phyloP scores from a whole-genome alignment of 345 rosid genomes.

The Capsella bursapastoris region DNA sequence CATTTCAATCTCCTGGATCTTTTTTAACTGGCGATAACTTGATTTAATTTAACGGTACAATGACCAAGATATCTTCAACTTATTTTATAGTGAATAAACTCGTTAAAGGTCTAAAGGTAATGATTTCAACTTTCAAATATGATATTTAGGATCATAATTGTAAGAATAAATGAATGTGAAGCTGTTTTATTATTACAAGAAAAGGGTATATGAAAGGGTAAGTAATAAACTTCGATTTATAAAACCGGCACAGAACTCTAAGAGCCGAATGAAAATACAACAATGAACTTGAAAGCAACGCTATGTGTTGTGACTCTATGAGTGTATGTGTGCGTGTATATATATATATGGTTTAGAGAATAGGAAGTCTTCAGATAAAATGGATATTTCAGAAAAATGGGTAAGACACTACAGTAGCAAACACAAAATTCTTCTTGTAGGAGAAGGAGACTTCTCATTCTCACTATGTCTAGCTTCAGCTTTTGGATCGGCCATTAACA shows the following conservation, averaged over 20 bases:
- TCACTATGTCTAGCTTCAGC: slow-evolving; percentile 56
- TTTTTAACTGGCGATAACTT: not conserved
- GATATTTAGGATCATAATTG: slow-evolving; percentile 4
- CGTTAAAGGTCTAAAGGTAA: not conserved
- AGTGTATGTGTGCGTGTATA: not conserved
- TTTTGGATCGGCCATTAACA: slow-evolving; percentile 63
- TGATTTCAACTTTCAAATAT: not conserved
- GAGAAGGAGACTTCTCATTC: slow-evolving; percentile 75
- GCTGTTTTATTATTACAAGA: not conserved
- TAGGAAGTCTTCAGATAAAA: not conserved
- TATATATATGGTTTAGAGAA: not conserved
- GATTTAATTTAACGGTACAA: not conserved
- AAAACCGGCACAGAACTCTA: slow-evolving; percentile 34
- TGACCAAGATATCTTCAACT: not conserved
- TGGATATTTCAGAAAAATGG: slow-evolving; percentile 45
- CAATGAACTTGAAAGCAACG: slow-evolving; percentile 20
- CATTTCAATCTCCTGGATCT: not conserved
- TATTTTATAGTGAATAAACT: not conserved
- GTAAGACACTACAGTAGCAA: slow-evolving; percentile 52
- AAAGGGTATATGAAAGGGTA: slow-evolving; percentile 27
- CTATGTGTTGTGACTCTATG: not conserved
- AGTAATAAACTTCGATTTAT: slow-evolving; percentile 6
- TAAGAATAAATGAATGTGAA: slow-evolving; percentile 21
- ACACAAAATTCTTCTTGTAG: slow-evolving; percentile 57
- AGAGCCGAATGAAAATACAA: slow-evolving; percentile 18